A percentile compares a stretch with the other conserved stretches of the same genome.
phyloP scores from a whole-genome alignment of 345 rosid species.

The Garcia nutans region DNA sequence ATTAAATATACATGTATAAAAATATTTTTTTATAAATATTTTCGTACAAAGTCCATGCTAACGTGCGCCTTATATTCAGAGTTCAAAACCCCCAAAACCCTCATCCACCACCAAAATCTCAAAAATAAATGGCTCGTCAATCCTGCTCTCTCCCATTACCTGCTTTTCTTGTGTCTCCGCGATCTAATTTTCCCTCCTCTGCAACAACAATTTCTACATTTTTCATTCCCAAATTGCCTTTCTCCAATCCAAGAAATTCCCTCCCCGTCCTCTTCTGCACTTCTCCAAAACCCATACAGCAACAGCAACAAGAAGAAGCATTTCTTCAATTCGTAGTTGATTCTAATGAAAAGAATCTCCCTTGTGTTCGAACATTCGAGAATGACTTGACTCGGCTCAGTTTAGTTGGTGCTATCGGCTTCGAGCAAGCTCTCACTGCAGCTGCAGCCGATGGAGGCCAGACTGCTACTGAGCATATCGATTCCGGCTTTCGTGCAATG shows the following conservation, averaged over 20 bases:
- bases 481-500: slow-evolving; percentile 61
- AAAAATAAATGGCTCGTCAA: background rate
- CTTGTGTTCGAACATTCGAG: slow-evolving; percentile 81
- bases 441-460: slow-evolving; percentile 93
- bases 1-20: too few relatives aligned
- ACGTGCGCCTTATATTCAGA: background rate
- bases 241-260: slow-evolving; percentile 12
- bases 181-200: slow-evolving; percentile 1
- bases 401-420: slow-evolving; percentile 70
- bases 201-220: background rate
- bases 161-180: background rate
- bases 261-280: slow-evolving; percentile 28
- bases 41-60: background rate
- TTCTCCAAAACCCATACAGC: slow-evolving; percentile 29
- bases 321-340: slow-evolving; percentile 62
- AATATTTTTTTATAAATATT: too few relatives aligned
- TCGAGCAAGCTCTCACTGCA: slow-evolving; percentile 79
- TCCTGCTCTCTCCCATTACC: background rate
- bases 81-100: slow-evolving; percentile 3
- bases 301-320: slow-evolving; percentile 45
- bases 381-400: slow-evolving; percentile 64
- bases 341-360: slow-evolving; percentile 56
- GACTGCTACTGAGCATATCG: slow-evolving; percentile 70
- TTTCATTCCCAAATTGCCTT: slow-evolving; percentile 14
- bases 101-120: background rate